These are phyloP conservation scores for Akanthomyces muscarius DNA, from an alignment of 2,329 filamentous ascomycete genomes.

Conservation along the genomic window DNA sequence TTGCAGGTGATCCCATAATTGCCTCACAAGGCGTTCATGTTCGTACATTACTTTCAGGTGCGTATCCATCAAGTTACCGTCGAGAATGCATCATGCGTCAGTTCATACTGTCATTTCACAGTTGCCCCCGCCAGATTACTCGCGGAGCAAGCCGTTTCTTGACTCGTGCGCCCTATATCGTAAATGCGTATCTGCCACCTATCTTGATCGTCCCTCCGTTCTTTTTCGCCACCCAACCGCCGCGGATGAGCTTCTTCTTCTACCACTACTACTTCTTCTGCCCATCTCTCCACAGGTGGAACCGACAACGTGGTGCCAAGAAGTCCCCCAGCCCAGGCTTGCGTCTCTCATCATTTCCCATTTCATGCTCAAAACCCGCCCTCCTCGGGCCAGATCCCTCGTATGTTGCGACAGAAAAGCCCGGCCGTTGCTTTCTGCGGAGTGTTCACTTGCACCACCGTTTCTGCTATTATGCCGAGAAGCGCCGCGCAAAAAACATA, in stretches of 20 bases:
- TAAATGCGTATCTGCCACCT: not conserved
- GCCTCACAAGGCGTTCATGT: too few species aligned
- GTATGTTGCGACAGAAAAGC: too few species aligned
- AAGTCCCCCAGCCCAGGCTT: too few species aligned
- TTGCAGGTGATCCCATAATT: not conserved
- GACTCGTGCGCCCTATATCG: not conserved
- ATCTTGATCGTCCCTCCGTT: not conserved
- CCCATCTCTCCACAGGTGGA: not conserved
- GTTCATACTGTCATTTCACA: slow-evolving; percentile 10
- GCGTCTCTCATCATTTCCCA: not conserved
- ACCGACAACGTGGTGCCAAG: not conserved
- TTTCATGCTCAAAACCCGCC: too few species aligned
- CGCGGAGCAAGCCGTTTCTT: not conserved
- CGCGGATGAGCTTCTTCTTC: not conserved
- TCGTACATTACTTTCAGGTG: not conserved
- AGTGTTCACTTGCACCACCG: not conserved
- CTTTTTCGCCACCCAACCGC: not conserved
- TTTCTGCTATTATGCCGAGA: not conserved
- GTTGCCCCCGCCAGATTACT: not conserved
- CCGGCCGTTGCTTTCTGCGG: not conserved
- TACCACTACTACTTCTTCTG: not conserved
- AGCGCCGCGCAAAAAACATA: not conserved
- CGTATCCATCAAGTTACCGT: not conserved
- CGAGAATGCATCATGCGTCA: not conserved
- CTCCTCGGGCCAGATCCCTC: too few species aligned